Evolutionary conservation across 192 early-diverging fungal species (phyloP).

Genomic region (Umbelopsis sp.): DNA sequence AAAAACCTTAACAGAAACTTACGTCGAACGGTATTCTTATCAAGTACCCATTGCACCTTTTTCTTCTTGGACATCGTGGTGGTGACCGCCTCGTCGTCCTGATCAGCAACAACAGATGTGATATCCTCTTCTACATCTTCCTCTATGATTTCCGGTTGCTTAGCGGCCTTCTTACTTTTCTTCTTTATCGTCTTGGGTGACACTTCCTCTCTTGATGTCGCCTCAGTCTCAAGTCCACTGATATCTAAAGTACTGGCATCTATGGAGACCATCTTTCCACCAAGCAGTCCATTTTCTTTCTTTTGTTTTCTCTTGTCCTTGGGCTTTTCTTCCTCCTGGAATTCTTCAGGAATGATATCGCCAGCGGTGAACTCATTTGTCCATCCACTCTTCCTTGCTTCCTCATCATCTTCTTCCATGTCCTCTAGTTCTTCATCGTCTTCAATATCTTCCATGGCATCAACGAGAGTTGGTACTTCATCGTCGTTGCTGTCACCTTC

Average conservation of each 20-base stretch:
- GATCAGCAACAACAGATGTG: background rate
- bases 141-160: background rate
- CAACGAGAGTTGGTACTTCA: constrained; percentile 28
- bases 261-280: constrained; percentile 4
- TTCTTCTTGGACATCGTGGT: background rate
- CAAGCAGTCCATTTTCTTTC: constrained; percentile 1
- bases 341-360: background rate
- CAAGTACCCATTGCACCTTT: constrained; percentile 9
- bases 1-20: background rate
- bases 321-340: background rate
- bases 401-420: constrained; percentile 18
- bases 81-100: background rate
- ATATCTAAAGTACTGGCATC: constrained; percentile 8
- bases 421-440: constrained; percentile 33
- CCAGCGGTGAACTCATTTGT: background rate
- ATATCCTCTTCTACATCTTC: background rate
- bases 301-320: background rate
- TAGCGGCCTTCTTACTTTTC: background rate
- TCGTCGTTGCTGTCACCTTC: constrained; percentile 29
- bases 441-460: constrained; percentile 8
- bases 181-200: background rate
- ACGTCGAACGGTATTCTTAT: constrained; percentile 4
- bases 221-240: background rate
- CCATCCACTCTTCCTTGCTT: constrained; percentile 10
- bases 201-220: background rate